Percentiles rank a stretch among this genome's conserved stretches.
These are phyloP conservation scores for Pseudisothecium myosuroides DNA, from an alignment of 225 moss, liverwort and hornwort genomes.

Conservation along the genomic window DNA sequence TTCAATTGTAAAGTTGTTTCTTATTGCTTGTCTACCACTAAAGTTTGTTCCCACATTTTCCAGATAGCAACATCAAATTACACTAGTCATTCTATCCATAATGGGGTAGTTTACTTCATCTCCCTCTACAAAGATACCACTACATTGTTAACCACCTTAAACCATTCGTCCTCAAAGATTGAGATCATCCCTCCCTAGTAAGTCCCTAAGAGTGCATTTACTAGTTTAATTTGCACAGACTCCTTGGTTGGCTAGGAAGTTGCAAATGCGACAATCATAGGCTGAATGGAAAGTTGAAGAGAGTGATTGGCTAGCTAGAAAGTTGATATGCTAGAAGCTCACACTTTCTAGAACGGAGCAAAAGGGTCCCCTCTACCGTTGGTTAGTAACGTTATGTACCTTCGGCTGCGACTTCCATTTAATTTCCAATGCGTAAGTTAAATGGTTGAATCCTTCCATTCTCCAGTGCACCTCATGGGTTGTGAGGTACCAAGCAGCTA, in stretches of 20 bases:
- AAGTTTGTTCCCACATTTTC: neutral
- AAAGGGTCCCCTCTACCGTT: fast-evolving
- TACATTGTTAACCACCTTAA: neutral
- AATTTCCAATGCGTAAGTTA: neutral
- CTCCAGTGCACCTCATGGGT: neutral
- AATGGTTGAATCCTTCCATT: neutral
- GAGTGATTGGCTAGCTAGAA: neutral
- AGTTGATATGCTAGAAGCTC: fast-evolving
- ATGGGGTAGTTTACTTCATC: fast-evolving
- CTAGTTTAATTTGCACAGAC: fast-evolving
- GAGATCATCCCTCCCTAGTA: fast-evolving
- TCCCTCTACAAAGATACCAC: fast-evolving
- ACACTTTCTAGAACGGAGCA: neutral
- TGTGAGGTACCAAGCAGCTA: too few relatives aligned
- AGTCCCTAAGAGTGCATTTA: fast-evolving
- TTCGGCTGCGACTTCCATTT: neutral
- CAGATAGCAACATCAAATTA: fast-evolving
- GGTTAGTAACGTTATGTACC: neutral
- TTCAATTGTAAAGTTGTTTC: neutral
- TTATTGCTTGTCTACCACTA: neutral
- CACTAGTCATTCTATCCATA: fast-evolving
- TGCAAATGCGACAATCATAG: too few relatives aligned
- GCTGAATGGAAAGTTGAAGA: too few relatives aligned
- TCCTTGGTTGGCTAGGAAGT: fast-evolving
- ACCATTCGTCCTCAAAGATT: fast-evolving